phyloP scores from a whole-genome alignment of 202 grass and related monocot species.

The Zoysia matrella region DNA sequence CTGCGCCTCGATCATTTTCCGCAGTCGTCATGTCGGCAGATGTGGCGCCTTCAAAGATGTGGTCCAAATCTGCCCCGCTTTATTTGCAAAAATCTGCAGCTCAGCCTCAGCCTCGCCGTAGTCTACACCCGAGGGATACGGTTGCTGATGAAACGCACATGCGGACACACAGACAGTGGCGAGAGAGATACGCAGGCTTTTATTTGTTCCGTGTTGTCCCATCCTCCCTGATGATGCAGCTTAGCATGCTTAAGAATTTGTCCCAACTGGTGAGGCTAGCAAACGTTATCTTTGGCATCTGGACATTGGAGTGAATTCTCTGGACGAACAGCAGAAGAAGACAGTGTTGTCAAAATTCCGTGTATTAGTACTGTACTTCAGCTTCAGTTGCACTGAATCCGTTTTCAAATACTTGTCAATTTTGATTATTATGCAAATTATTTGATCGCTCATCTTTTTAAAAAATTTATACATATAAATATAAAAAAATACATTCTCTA shows the following conservation, averaged over 20 bases:
- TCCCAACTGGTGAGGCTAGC: not conserved
- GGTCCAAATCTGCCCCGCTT: slow-evolving; percentile 44
- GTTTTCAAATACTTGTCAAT: too few relatives aligned
- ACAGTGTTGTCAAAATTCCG: slow-evolving; percentile 13
- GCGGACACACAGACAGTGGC: slow-evolving; percentile 28
- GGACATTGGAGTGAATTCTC: not conserved
- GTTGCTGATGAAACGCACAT: slow-evolving; percentile 30
- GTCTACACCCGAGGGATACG: slow-evolving; percentile 25
- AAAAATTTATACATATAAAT: too few relatives aligned
- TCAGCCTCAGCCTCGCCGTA: slow-evolving; percentile 1
- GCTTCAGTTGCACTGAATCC: slow-evolving; percentile 11
- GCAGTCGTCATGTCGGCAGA: slow-evolving; percentile 19
- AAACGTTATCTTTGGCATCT: not conserved
- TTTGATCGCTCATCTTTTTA: too few relatives aligned
- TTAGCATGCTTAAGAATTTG: not conserved
- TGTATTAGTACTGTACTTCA: slow-evolving; percentile 5
- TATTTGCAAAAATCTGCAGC: slow-evolving; percentile 42
- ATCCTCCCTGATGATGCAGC: not conserved
- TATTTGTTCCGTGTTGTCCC: slow-evolving; percentile 17
- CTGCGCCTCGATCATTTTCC: slow-evolving; percentile 16
- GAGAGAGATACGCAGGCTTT: not conserved
- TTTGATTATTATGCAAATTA: too few relatives aligned
- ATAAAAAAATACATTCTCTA: too few relatives aligned
- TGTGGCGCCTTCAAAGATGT: slow-evolving; percentile 42
- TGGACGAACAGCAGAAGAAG: not conserved